These are phyloP conservation scores for Telopea speciosissima DNA, from an alignment of 177 flowering plant genomes.

Conservation along the genomic window DNA sequence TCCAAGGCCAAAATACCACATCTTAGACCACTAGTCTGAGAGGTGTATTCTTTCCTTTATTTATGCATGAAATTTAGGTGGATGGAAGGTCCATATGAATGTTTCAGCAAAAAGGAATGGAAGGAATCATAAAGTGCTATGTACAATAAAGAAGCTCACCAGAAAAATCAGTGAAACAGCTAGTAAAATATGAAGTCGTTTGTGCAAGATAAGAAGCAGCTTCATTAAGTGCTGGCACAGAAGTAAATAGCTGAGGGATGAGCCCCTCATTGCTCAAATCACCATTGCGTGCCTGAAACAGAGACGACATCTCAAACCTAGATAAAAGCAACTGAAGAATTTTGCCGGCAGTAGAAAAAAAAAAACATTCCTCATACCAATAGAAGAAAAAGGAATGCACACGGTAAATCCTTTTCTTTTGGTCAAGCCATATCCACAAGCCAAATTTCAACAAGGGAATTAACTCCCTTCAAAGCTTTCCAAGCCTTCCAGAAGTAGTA, in stretches of 20 bases:
- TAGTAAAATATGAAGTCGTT: constrained; percentile 63
- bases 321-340: neutral
- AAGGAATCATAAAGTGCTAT: neutral
- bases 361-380: neutral
- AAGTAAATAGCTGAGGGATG: constrained; percentile 62
- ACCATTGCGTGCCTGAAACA: constrained; percentile 33
- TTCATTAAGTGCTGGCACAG: constrained; percentile 71
- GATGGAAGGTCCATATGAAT: neutral
- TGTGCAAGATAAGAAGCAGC: constrained; percentile 82
- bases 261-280: constrained; percentile 33
- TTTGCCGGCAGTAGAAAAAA: neutral
- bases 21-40: neutral
- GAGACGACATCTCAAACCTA: neutral
- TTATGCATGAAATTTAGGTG: neutral
- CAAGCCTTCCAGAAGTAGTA: neutral
- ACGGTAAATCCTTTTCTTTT: neutral
- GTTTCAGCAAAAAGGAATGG: neutral
- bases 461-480: neutral
- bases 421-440: neutral
- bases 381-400: neutral
- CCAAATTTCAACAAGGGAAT: neutral
- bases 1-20: neutral
- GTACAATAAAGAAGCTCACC: constrained; percentile 31
- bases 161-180: constrained; percentile 62
- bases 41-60: neutral